A percentile compares a stretch with the other conserved stretches of the same genome.
Evolutionary conservation across 1,139 yeast genomes (phyloP).

Genomic region (Meyerozyma athensensis): DNA sequence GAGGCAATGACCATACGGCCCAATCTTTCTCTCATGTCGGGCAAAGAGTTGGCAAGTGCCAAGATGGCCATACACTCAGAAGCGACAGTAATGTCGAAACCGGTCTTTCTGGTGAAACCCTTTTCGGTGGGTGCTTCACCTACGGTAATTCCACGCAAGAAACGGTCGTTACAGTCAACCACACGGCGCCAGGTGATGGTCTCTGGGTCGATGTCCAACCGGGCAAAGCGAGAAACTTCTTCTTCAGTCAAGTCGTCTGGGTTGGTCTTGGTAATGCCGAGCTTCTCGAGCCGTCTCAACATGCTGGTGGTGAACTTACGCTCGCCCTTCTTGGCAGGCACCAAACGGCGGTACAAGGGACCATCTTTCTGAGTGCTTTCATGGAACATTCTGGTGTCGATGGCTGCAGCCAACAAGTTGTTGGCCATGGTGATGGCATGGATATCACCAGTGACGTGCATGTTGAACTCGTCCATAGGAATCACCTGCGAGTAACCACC

Average conservation of each 20-base stretch:
- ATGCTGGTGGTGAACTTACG: conserved; percentile 64
- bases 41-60: conserved; percentile 62
- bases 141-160: conserved; percentile 67
- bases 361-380: conserved; percentile 60
- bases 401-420: conserved; percentile 75
- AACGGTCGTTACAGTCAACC: conserved; percentile 77
- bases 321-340: conserved; percentile 63
- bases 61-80: conserved; percentile 79
- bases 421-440: conserved; percentile 81
- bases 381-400: conserved; percentile 81
- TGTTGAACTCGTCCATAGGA: conserved; percentile 85
- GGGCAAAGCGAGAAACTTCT: conserved; percentile 58
- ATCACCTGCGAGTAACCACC: conserved; percentile 84
- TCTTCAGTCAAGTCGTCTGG: conserved; percentile 68
- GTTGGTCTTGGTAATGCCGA: conserved; percentile 61
- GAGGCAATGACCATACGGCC: conserved; percentile 71
- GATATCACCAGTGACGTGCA: conserved; percentile 82
- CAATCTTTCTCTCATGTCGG: conserved; percentile 65
- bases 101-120: conserved; percentile 65
- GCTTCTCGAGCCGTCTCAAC: conserved; percentile 56
- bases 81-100: conserved; percentile 81
- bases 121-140: conserved; percentile 79
- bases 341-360: conserved; percentile 64
- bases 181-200: conserved; percentile 74
- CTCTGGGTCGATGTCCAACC: conserved; percentile 66